Evolutionary conservation across 495 filamentous ascomycete genomes (phyloP), one percentile per base, ranked within the genome.

Genomic region (Daldinia grandis): DNA sequence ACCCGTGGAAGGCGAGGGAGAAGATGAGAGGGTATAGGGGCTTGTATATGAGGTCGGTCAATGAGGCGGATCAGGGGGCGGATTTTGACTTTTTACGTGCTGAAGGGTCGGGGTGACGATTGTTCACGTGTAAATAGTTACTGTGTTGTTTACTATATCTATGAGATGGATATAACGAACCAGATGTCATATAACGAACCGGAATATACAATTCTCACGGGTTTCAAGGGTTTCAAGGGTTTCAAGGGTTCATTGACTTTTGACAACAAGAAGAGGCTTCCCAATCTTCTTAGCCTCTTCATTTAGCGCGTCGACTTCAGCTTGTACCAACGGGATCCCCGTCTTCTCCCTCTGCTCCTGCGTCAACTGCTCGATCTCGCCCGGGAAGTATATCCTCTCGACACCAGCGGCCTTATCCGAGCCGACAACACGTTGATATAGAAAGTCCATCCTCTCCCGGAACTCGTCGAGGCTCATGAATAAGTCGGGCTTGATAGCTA

Each of bases 301-400:
- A 73, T 93, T 92, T 64, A 94, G 78, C 1, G 81, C 81, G 33
- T 86, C 86, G 64, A 94, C 82, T 76, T 94, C 91, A 0, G 84
- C 85, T 55, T 86, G 77, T 0, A 87, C 87, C 62, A 86, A 87
- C 2, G 91, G 91, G 60, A 94, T 92, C 0, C 91, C 91, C 10
- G 82, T 80, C 37, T 64, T 74, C 35, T 82, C 55, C 31, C 91
- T 82, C 67, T 86, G 76, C 69, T 88, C 84, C 62, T 88, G 80
- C 0, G 72, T 87, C 53, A 89, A 64, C 72, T 88, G 87, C 79
- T 94, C 91, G 64, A 93, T 88, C 79, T 94, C 91, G 1, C 91
- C 91, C 0, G 91, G 91, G 74, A 92, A 94, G 72, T 91, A 94
- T 7, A 94, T 91, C 51, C 87, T 80, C 4, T 92, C 89, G n/a